Conservation (phyloP, 257 asterid species). For the Capsicum baccatum region DNA sequence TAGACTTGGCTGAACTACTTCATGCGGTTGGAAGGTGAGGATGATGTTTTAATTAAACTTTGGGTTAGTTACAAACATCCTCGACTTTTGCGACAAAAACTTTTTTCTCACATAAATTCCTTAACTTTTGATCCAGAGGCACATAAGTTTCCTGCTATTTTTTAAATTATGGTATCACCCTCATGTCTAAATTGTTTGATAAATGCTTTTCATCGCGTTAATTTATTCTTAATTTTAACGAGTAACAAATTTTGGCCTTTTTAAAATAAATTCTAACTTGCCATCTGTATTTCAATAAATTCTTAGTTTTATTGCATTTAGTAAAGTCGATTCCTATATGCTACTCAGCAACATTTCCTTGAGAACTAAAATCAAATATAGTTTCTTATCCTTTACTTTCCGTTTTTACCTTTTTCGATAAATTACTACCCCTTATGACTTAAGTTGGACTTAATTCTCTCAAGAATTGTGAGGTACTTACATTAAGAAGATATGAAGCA, state of each 20-base stretch:
- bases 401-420: not conserved
- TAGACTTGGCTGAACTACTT: constrained; percentile 89
- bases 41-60: not conserved
- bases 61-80: not conserved
- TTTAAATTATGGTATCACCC: not conserved
- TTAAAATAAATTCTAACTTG: not conserved
- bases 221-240: not conserved
- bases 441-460: not conserved
- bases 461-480: too few relatives aligned
- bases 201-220: not conserved
- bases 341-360: not conserved
- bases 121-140: not conserved
- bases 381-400: not conserved
- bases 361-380: not conserved
- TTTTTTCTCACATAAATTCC: not conserved
- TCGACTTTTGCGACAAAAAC: not conserved
- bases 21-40: constrained; percentile 83
- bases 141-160: not conserved
- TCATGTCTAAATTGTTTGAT: not conserved
- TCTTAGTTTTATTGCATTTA: not conserved
- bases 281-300: not conserved
- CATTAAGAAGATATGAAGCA: constrained; percentile 1
- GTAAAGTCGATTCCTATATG: not conserved
- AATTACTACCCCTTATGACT: not conserved
- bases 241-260: not conserved